Evolutionary conservation across 306 rosid species (phyloP).

Genomic region (Cyamopsis tetragonoloba): DNA sequence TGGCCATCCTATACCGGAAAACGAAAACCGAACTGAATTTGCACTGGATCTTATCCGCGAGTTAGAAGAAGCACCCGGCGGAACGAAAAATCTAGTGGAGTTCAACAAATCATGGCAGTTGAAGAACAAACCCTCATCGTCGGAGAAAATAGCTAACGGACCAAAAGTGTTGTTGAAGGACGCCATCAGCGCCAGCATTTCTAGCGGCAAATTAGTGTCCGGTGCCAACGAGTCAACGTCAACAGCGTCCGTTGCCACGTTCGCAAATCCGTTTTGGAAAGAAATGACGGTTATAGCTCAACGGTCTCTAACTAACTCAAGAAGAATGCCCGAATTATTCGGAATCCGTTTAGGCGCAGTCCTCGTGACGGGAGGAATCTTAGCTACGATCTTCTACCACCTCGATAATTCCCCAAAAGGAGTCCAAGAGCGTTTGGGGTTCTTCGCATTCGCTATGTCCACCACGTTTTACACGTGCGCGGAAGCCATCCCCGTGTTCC

Average conservation of each 20-base stretch:
- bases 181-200: constrained; percentile 75
- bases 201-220: constrained; percentile 69
- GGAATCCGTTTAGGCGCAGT: constrained; percentile 82
- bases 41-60: constrained; percentile 79
- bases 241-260: constrained; percentile 42
- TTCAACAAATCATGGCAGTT: constrained; percentile 73
- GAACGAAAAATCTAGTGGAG: constrained; percentile 62
- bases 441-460: constrained; percentile 93
- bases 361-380: constrained; percentile 59
- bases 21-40: constrained; percentile 76
- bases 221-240: constrained; percentile 42
- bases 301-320: constrained; percentile 63
- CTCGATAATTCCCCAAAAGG: constrained; percentile 81
- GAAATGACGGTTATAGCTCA: constrained; percentile 63
- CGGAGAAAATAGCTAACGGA: neutral
- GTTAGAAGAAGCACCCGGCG: constrained; percentile 60
- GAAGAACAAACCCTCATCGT: neutral
- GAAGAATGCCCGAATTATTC: constrained; percentile 74
- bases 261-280: constrained; percentile 75
- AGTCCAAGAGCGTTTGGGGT: constrained; percentile 66
- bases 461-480: constrained; percentile 93
- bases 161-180: constrained; percentile 51
- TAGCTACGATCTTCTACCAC: constrained; percentile 71
- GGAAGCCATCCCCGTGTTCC: constrained; percentile 77
- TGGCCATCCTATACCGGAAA: constrained; percentile 76